phyloP scores from a whole-genome alignment of 768 basidiomycete genomes.

The Tremella mesenterica region DNA sequence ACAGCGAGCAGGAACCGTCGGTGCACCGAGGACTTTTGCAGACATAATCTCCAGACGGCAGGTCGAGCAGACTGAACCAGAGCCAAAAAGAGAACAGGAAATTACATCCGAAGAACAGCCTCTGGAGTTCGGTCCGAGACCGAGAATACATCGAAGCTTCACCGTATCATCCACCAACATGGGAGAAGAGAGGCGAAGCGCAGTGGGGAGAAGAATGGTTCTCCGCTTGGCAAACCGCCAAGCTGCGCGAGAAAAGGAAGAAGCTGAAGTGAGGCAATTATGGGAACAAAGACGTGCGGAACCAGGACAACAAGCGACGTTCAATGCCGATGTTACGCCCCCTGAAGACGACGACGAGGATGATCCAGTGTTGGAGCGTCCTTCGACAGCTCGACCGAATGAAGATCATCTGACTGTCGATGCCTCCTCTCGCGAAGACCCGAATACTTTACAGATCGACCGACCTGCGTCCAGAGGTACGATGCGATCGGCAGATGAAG shows the following conservation, averaged over 20 bases:
- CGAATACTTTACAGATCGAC: constrained; percentile 10
- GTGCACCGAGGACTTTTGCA: constrained; percentile 14
- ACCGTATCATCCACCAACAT: constrained; percentile 39
- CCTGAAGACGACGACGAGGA: constrained; percentile 3
- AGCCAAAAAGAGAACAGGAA: too few species aligned
- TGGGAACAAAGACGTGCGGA: constrained; percentile 22
- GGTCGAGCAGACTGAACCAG: too few species aligned
- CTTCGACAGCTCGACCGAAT: not conserved
- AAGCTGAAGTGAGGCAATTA: constrained; percentile 26
- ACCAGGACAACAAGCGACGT: not conserved
- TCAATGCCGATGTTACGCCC: constrained; percentile 7
- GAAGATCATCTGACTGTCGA: constrained; percentile 3
- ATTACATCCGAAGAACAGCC: not conserved
- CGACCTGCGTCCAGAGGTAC: constrained; percentile 33
- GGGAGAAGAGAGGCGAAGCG: constrained; percentile 43
- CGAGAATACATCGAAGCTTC: constrained; percentile 38
- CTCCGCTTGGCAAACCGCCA: constrained; percentile 35
- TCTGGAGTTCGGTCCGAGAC: constrained; percentile 11
- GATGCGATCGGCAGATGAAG: constrained; percentile 26
- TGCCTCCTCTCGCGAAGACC: constrained; percentile 11
- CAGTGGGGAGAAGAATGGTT: constrained; percentile 45
- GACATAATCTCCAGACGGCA: not conserved
- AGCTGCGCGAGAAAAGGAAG: constrained; percentile 31
- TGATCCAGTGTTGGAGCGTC: too few species aligned
- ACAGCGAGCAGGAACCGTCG: constrained; percentile 35